Base-by-base conservation (phyloP, 257 asterid genomes). In the Nicotiana tabacum region DNA sequence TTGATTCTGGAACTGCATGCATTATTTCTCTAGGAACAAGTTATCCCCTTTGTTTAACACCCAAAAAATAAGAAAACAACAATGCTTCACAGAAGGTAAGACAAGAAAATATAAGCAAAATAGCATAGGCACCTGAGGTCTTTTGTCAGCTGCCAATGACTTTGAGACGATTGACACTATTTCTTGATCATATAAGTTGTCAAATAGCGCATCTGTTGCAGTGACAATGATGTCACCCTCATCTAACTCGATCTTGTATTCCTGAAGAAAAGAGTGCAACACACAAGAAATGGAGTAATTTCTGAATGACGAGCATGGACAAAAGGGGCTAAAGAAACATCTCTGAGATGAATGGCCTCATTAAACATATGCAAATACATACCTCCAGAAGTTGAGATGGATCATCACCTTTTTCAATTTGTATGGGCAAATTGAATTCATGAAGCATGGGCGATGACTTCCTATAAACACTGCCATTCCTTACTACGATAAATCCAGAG, bases 181-280 rank as follows among this genome's bases (percentile, higher is more conserved):
- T 83, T 90, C 99, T 87, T 90, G 90, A 65, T 90, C 92, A 46
- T 93, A 94, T 78, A 96, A 87, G 81, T 96, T 96, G 90, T 93
- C 97, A 66, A 92, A 87, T 80, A 94, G 91, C 80, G 98, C 99
- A 87, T 94, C 96, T 0, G 98, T 92, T 46, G 94, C 97, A 53
- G 84, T 82, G 62, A 96, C 84, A 80, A 93, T 83, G 82, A 91
- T 77, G 78, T 96, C 98, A 13, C 87, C 95, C 76, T 96, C 97
- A 39, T 89, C 93, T 29, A 96, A 81, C 78, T 91, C 93, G 67
- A 93, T 86, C 82, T 61, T 78, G 89, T 96, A 92, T 3, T 67
- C 78, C 99, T 96, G 92, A 80, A 85, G 70, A 60, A 67, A 29
- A 85, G 79, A 70, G 35, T 32, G 61, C 13, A 82, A 37, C 77